Base-by-base conservation (phyloP, 1,284 basidiomycete genomes). In the Cutaneotrichosporon sp. region DNA sequence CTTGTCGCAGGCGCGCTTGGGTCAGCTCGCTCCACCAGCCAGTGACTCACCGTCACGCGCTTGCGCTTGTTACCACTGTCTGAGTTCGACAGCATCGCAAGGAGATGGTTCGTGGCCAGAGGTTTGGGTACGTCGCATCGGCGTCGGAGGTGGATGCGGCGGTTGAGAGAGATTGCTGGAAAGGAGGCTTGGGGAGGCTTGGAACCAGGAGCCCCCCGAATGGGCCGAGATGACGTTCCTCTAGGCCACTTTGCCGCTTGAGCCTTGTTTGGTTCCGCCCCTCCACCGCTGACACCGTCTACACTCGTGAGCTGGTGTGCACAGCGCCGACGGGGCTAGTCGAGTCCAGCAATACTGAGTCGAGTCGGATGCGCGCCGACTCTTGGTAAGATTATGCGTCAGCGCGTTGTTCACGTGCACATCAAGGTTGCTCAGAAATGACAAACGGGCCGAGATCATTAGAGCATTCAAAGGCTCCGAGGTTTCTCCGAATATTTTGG, bases 1-100 rank as follows among this genome's bases (percentile, higher is more conserved):
- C 47, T 50, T 50, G 25, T 50, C 47, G 25, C 47, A 50, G 4
- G 47, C 47, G 47, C 47, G 47, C 47, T n/a, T 50, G 47, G 38
- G 18, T 42, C 18, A 42, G 38, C 38, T 47, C 47, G 38, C 38
- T 47, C 47, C 25, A n/a, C 22, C 47, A n/a, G 9, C 3, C 22
- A 25, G 24, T 25, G 47, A 31, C 47, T 50, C 47, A 50, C 47
- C 47, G 47, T 50, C 47, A 50, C 47, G 18, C 47, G 47, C 18
- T 50, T 50, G 8, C 47, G 47, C 47, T 50, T 50, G 18, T 27
- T 10, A 8, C 24, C 14, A 27, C 25, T 20, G 27, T 42, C 47
- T n/a, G 25, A 27, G 13, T 29, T 31, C 6, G 25, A n/a, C 27
- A 18, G 13, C 25, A 50, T 50, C 13, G 47, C 16, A 7, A 13